Percentiles rank a stretch among this genome's conserved stretches.
phyloP scores from a whole-genome alignment of 192 early-diverging fungal species.

The Coemansia sp. region DNA sequence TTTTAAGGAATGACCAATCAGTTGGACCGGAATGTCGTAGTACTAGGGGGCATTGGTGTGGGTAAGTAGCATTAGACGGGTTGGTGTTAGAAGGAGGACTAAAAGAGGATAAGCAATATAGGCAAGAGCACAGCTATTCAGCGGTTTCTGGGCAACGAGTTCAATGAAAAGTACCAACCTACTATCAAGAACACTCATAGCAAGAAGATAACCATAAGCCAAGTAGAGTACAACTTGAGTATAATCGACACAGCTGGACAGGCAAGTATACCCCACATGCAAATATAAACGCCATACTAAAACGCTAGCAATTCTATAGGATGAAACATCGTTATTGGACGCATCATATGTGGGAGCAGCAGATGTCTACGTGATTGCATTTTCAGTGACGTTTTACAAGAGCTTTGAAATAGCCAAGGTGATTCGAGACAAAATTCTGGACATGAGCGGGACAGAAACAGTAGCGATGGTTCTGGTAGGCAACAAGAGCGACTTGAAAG shows the following conservation, averaged over 20 bases:
- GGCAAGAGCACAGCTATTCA: constrained; percentile 88
- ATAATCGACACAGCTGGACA: constrained; percentile 97
- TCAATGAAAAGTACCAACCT: constrained; percentile 89
- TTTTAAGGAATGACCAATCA: constrained; percentile 12
- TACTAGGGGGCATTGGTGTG: constrained; percentile 38
- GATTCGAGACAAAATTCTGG: constrained; percentile 91
- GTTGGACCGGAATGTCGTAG: constrained; percentile 42
- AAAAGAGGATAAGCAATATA: constrained; percentile 10
- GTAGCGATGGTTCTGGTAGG: constrained; percentile 90
- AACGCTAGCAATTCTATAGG: constrained; percentile 55
- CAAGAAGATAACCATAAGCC: constrained; percentile 77
- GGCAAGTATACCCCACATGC: constrained; percentile 59
- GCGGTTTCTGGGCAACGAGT: constrained; percentile 91
- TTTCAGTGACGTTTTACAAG: constrained; percentile 80
- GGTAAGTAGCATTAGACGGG: too few relatives aligned
- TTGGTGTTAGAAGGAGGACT: too few relatives aligned
- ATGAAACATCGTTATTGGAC: constrained; percentile 93
- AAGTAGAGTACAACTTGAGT: constrained; percentile 81
- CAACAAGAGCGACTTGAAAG: constrained; percentile 86
- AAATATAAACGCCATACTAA: too few relatives aligned
- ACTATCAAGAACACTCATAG: constrained; percentile 92
- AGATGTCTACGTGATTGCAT: constrained; percentile 93
- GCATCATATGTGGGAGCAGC: constrained; percentile 85
- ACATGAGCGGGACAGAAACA: constrained; percentile 84
- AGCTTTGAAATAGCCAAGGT: constrained; percentile 89